Evolutionary conservation across 176 grass and related monocot species (phyloP), one percentile per base, ranked within the genome.

Genomic region (Avena atlantica): DNA sequence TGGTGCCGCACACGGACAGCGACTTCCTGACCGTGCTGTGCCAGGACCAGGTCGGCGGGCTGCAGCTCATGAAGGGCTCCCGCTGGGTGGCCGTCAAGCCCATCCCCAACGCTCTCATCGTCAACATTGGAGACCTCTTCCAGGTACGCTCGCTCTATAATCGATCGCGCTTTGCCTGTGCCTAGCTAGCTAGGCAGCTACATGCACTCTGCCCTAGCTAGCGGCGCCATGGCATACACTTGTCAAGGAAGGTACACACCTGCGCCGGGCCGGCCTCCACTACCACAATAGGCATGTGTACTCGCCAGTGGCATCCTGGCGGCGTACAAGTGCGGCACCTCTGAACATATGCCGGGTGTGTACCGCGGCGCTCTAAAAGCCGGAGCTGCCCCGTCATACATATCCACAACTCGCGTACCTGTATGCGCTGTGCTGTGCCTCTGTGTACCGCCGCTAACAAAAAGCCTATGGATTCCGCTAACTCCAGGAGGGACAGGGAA

Each of bases 1-100:
- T 99, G 83, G 91, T 96, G 70, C 97, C 97, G 12, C 97, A 98
- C 88, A 94, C 94, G 31, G 94, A 96, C 90, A 99, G 94, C 81
- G 92, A 91, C 85, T 99, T 94, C 92, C 91, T 99, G 79, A 99
- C 97, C 66, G 89, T 99, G 68, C 85, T 96, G 5, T 82, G 85
- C 82, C 92, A 92, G 70, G 92, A 98, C 86, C 86, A 86, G 7
- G 89, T 94, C 42, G 89, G 90, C 62, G 91, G 92, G 40, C 87
- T 96, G 86, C 94, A 96, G 67, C 70, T 99, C 74, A 94, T 85
- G 75, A 94, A 98, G 79, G 90, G 75, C 77, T 79, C 31, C 47
- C 47, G 47, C 10, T 98, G 96, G 96, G 78, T 96, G 58, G 87
- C 96, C 79, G 88, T 98, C 19, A 93, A 78, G 64, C 96, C 93